These are phyloP conservation scores for Castanea crenata DNA, from an alignment of 306 rosid species.

Conservation along the genomic window DNA sequence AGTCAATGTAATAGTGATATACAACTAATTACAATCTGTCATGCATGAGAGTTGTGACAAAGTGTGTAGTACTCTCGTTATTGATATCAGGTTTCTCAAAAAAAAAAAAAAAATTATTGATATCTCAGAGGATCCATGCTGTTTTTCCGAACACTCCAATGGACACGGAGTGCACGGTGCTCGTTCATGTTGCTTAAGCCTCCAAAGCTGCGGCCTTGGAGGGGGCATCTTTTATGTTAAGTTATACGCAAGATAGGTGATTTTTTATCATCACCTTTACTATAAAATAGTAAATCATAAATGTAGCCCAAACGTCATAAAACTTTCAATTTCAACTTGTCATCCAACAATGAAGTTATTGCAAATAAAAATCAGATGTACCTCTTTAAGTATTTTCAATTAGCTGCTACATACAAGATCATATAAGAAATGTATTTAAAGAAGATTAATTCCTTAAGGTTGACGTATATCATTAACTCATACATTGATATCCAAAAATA, in stretches of 20 bases:
- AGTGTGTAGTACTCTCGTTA: too few relatives aligned
- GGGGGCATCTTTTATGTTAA: neutral
- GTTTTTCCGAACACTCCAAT: too few relatives aligned
- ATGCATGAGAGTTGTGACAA: too few relatives aligned
- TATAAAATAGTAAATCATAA: neutral
- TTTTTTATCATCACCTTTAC: neutral
- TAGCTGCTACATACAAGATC: neutral
- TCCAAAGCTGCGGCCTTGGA: neutral
- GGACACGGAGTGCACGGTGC: too few relatives aligned
- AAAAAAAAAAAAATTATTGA: too few relatives aligned
- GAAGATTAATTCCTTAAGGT: constrained; percentile 20
- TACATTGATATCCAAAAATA: constrained; percentile 5
- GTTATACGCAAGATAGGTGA: neutral
- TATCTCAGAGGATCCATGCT: too few relatives aligned
- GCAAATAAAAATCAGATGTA: neutral
- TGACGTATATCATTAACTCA: constrained; percentile 17
- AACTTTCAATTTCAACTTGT: neutral
- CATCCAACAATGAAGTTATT: neutral
- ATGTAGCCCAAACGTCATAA: neutral
- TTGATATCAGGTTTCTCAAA: too few relatives aligned
- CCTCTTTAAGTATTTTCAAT: neutral
- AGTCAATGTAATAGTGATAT: too few relatives aligned
- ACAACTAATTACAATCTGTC: too few relatives aligned
- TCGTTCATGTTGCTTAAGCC: neutral
- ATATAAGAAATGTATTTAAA: neutral